Evolutionary conservation across 2,329 filamentous ascomycete genomes (phyloP), one percentile per base, ranked within the genome.

Genomic region (Acephala macrosclerotiorum): DNA sequence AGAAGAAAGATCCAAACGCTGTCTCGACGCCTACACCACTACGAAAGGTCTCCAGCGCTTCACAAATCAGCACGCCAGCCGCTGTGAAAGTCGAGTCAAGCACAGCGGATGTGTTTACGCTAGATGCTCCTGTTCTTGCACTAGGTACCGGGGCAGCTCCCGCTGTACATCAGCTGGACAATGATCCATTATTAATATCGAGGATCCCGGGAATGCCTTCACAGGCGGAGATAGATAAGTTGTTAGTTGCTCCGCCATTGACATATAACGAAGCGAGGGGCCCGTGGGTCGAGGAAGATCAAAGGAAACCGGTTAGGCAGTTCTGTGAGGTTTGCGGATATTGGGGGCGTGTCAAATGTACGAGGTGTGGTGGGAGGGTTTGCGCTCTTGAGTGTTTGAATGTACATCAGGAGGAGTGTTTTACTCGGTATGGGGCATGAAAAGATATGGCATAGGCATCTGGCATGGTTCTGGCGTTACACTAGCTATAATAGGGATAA

Each of bases 321-420:
- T 95, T 94, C 77, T 95, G 92, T 78, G 90, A 90, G 75, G 87
- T 93, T 36, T 95, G 92, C 75, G 92, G 92, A 16, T 94, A 94
- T 78, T 94, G 92, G 91, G 92, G 91, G 1, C 82, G 89, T 47
- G 89, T 93, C 55, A 86, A 85, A 77, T 95, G 92, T 79, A 85
- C 89, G 77, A 92, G 91, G 80, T 95, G 92, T 78, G 91, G 91
- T n/a, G 86, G 86, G 55, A 84, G 89, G 72, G 88, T 92, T n/a
- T 95, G 92, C 76, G 91, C 91, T 45, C 77, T 94, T 70, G 89
- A 92, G 66, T 94, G 92, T 73, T 83, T 93, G 72, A 87, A 88
- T 74, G 82, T 85, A 68, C 92, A 95, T 77, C 85, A 88, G 61
- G 90, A 92, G 77, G 91, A 91, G 72, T 90, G 89, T 71, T 84